These are phyloP conservation scores for Lyophyllum semitale DNA, from an alignment of 768 basidiomycete genomes.

Conservation along the genomic window DNA sequence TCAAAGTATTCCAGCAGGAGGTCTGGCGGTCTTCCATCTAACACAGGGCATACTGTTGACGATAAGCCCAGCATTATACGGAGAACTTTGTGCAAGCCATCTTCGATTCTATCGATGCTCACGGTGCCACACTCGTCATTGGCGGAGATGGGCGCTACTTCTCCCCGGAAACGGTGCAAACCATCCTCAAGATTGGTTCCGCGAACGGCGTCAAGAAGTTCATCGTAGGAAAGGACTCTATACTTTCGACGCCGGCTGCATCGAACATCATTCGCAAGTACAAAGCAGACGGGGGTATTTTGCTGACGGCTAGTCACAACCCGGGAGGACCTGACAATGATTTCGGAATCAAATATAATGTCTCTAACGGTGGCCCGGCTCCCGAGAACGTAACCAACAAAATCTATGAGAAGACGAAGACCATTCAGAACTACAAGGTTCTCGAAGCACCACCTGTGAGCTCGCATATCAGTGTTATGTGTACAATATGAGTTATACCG, in stretches of 20 bases:
- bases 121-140: constrained; percentile 86
- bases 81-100: constrained; percentile 98
- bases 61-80: constrained; percentile 81
- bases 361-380: constrained; percentile 95
- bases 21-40: constrained; percentile 41
- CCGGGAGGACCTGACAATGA: constrained; percentile 98
- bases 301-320: constrained; percentile 97
- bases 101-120: constrained; percentile 82
- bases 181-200: constrained; percentile 90
- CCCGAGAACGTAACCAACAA: constrained; percentile 95
- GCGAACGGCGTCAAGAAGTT: constrained; percentile 92
- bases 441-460: constrained; percentile 76
- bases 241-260: constrained; percentile 96
- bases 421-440: constrained; percentile 81
- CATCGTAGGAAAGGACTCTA: constrained; percentile 88
- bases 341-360: constrained; percentile 99
- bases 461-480: constrained; percentile 8
- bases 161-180: constrained; percentile 83
- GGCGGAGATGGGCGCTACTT: constrained; percentile 98
- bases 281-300: constrained; percentile 95
- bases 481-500: constrained; percentile 3
- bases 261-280: constrained; percentile 95
- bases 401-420: constrained; percentile 91
- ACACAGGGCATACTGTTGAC: constrained; percentile 7
- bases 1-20: constrained; percentile 98